Conservation (phyloP, 2,329 filamentous ascomycete species). For the Ramichloridium luteum region DNA sequence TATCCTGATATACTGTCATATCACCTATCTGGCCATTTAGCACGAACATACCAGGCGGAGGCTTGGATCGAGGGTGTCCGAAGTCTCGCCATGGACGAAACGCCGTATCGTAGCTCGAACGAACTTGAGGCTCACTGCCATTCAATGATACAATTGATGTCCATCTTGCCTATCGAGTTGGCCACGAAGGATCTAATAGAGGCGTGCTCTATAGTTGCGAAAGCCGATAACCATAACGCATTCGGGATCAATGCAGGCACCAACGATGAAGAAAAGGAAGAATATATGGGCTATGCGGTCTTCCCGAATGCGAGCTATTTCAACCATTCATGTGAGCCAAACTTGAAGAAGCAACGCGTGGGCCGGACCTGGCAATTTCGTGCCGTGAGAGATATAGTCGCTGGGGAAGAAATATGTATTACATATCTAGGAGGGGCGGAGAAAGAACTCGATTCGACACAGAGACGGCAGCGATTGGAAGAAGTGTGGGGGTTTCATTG, state of each 20-base stretch:
- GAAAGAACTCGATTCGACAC: constrained; percentile 25
- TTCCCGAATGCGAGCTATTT: constrained; percentile 38
- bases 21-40: constrained; percentile 30
- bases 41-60: constrained; percentile 19
- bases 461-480: constrained; percentile 28
- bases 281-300: constrained; percentile 38
- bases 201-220: constrained; percentile 25
- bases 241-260: constrained; percentile 31
- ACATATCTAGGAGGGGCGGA: constrained; percentile 39
- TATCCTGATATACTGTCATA: constrained; percentile 31
- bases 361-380: constrained; percentile 33
- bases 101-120: constrained; percentile 29
- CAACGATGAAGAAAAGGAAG: constrained; percentile 30
- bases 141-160: constrained; percentile 32
- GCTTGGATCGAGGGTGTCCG: constrained; percentile 24
- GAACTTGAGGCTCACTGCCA: constrained; percentile 30
- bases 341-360: constrained; percentile 30
- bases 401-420: constrained; percentile 35
- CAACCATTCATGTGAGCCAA: constrained; percentile 37
- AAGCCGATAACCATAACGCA: constrained; percentile 34
- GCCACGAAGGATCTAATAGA: constrained; percentile 24
- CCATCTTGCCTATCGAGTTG: constrained; percentile 27
- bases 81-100: constrained; percentile 29
- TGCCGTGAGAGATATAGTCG: constrained; percentile 23
- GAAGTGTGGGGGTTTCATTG: constrained; percentile 37